Conservation (phyloP, 176 grass and related monocot genomes). For the Aechmea fasciata region DNA sequence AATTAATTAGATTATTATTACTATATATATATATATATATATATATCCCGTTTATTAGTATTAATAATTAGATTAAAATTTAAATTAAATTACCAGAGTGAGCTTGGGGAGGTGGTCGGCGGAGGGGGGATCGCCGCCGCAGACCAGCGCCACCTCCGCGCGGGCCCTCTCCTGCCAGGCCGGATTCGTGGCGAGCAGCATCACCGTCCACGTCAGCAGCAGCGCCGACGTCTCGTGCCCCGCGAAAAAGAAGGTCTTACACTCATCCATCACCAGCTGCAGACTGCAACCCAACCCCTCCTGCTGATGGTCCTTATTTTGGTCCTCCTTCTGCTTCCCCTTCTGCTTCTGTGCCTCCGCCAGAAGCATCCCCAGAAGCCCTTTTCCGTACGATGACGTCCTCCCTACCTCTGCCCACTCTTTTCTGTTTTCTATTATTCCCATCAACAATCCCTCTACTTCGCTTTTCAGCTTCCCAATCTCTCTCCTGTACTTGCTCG, state of each 20-base stretch:
- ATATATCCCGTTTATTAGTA: no score
- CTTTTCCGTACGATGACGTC: constrained; percentile 41
- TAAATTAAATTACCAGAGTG: constrained; percentile 35
- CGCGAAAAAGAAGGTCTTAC: constrained; percentile 97
- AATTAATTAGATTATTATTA: no score
- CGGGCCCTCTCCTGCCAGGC: constrained; percentile 71
- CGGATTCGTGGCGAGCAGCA: constrained; percentile 77
- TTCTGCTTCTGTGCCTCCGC: constrained; percentile 49
- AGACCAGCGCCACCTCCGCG: constrained; percentile 54
- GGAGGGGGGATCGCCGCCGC: constrained; percentile 42
- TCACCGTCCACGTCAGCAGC: constrained; percentile 84
- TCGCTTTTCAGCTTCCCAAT: constrained; percentile 53
- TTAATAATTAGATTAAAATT: no score
- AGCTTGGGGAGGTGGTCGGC: constrained; percentile 74
- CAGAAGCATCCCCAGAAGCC: constrained; percentile 50
- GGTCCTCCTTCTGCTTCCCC: no score
- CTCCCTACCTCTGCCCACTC: constrained; percentile 64
- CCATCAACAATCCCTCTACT: constrained; percentile 53
- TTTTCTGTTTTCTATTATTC: constrained; percentile 48
- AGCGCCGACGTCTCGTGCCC: constrained; percentile 85
- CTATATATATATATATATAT: no score
- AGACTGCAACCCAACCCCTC: constrained; percentile 52
- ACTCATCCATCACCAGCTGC: constrained; percentile 78
- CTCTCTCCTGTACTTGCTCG: constrained; percentile 73
- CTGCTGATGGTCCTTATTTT: no score